Conservation (phyloP, 768 basidiomycete genomes). For the Botryobasidium botryosum region DNA sequence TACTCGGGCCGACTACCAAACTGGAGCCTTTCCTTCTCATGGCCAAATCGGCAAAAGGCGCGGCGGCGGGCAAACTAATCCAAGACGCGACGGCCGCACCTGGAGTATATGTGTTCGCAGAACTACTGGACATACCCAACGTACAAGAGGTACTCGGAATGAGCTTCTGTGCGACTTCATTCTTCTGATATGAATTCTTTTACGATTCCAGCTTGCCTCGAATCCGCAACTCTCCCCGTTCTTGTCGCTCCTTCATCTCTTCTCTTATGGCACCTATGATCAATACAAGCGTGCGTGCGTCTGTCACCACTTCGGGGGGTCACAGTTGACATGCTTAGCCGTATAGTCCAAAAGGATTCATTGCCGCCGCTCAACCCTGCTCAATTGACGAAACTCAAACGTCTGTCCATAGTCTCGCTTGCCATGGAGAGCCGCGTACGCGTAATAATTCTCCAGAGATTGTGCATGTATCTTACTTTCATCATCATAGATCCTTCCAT, state of each 20-base stretch:
- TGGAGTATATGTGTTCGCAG: constrained; percentile 84
- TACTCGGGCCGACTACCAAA: constrained; percentile 38
- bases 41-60: constrained; percentile 82
- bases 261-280: constrained; percentile 74
- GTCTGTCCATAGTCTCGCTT: constrained; percentile 77
- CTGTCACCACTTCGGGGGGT: too few species aligned
- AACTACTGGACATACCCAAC: constrained; percentile 65
- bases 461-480: not conserved
- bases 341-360: too few species aligned
- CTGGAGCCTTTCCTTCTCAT: constrained; percentile 85
- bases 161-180: too few species aligned
- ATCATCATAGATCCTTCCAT: constrained; percentile 56
- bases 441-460: constrained; percentile 6
- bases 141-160: constrained; percentile 55
- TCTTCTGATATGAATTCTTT: not conserved
- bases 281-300: constrained; percentile 55
- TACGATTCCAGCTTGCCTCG: constrained; percentile 36
- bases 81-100: constrained; percentile 75
- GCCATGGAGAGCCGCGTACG: constrained; percentile 61
- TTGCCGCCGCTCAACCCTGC: constrained; percentile 52
- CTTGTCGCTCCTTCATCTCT: constrained; percentile 58
- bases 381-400: constrained; percentile 79
- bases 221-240: constrained; percentile 46
- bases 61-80: constrained; percentile 77
- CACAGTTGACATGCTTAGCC: too few species aligned